Percentiles rank a stretch among this genome's conserved stretches.
These are phyloP conservation scores for Filobasidium uniguttulatum DNA, from an alignment of 1,284 basidiomycete genomes.

Conservation along the genomic window DNA sequence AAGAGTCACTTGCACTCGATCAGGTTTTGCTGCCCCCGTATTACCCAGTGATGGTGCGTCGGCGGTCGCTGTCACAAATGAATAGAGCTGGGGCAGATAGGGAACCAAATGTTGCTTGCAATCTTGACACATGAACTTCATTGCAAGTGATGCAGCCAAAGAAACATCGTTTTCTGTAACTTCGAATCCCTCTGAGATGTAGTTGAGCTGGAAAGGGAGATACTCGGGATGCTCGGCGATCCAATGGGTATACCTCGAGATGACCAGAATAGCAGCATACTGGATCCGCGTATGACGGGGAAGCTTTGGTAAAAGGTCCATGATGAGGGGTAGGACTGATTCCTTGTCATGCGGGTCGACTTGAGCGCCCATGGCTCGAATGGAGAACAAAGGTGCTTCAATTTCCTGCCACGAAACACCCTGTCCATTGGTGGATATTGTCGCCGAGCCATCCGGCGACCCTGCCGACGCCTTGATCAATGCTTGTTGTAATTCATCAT, in stretches of 20 bases:
- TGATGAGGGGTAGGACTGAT: slow-evolving; percentile 73
- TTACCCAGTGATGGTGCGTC: too few species aligned
- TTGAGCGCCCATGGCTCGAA: slow-evolving; percentile 96
- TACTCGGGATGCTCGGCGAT: slow-evolving; percentile 79
- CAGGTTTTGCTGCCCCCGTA: too few species aligned
- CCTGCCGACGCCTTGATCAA: slow-evolving; percentile 41
- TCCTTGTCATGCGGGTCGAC: slow-evolving; percentile 70
- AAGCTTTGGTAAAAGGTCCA: slow-evolving; percentile 82
- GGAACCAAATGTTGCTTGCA: slow-evolving; percentile 88
- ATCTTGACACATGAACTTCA: slow-evolving; percentile 95
- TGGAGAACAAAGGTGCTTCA: slow-evolving; percentile 92
- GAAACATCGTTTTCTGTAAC: slow-evolving; percentile 66
- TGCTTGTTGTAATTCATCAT: slow-evolving; percentile 63
- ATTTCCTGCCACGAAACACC: slow-evolving; percentile 78
- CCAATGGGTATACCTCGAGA: slow-evolving; percentile 96
- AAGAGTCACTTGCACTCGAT: slow-evolving; percentile 60
- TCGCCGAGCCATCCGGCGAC: too few species aligned
- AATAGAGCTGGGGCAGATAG: slow-evolving; percentile 79
- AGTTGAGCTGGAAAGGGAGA: slow-evolving; percentile 72
- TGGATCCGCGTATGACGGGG: slow-evolving; percentile 83
- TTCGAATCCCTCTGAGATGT: slow-evolving; percentile 84
- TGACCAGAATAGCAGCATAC: slow-evolving; percentile 88
- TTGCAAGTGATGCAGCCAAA: slow-evolving; percentile 86
- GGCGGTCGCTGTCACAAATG: slow-evolving; percentile 68
- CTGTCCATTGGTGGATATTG: too few species aligned